Evolutionary conservation across 75 land plant species (phyloP), one percentile per base, ranked within the genome.

Genomic region (Picea glauca): DNA sequence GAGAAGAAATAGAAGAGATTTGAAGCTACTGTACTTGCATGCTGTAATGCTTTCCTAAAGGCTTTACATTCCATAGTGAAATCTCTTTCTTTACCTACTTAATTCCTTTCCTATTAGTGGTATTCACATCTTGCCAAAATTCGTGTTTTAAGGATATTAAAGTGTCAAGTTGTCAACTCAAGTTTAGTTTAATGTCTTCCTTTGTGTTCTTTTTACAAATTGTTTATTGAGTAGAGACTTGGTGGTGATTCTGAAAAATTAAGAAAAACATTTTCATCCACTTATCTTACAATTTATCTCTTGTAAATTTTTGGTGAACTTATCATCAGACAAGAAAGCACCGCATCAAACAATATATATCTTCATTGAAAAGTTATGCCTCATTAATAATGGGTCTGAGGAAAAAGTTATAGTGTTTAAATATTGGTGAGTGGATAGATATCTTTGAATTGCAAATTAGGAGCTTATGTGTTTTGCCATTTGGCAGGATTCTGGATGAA

Each of bases 401-500:
- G 20, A 21, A 43, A 14, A 8, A 11, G 13, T 38, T 43, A 1
- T 68, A 38, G 0, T 13, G 9, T 70, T 70, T 43, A 21, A 70
- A 43, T 21, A 50, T 50, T 9, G 20, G 73, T 66, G 54, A 3
- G n/a, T 43, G 46, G 56, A 50, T 50, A 50, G 12, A 50, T 50
- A 50, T 50, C 9, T 35, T 70, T n/a, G 73, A 70, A 18, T 43
- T 43, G 33, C n/a, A 46, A 18, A 43, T 62, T 54, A 57, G 46
- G n/a, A 75, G 57, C 17, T 59, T 1, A 70, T 72, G 58, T 12
- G 4, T 13, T 35, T 60, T 56, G 30, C 58, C 20, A 82, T 65
- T 78, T 32, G 40, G 66, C 79, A 90, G 94, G 89, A 68, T 83
- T 13, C 38, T 83, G 85, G 81, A 83, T 50, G 84, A 78, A 13